A percentile compares a stretch with the other conserved stretches of the same genome.
Evolutionary conservation across 2,329 filamentous ascomycete genomes (phyloP).

Genomic region (Aspergillus nomiae): DNA sequence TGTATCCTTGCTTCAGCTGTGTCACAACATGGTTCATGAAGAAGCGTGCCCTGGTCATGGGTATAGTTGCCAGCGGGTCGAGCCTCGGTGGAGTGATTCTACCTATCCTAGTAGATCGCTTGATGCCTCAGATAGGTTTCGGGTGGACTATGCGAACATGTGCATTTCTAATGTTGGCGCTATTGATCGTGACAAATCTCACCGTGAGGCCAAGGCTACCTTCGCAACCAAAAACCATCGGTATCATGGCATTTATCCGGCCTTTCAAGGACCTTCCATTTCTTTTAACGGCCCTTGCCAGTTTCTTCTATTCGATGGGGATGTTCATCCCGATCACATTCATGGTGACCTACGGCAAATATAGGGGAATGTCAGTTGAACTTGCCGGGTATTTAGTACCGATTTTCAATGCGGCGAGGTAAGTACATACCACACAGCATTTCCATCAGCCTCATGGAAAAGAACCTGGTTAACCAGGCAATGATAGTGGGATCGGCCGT

Average conservation of each 20-base stretch:
- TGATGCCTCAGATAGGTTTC: conserved; percentile 56
- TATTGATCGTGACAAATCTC: conserved; percentile 55
- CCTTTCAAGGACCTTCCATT: not conserved
- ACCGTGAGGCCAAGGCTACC: conserved; percentile 49
- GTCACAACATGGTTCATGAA: conserved; percentile 56
- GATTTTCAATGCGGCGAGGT: not conserved
- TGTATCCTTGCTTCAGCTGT: conserved; percentile 43
- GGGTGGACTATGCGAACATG: conserved; percentile 58
- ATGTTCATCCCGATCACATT: not conserved
- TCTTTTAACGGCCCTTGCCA: not conserved
- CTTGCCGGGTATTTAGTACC: not conserved
- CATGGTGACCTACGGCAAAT: not conserved
- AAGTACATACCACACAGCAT: not conserved
- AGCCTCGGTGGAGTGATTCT: conserved; percentile 60
- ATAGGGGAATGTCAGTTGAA: not conserved
- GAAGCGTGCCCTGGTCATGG: conserved; percentile 55
- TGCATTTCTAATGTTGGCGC: conserved; percentile 62
- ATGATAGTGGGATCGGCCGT: conserved; percentile 53
- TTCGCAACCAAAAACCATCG: conserved; percentile 2
- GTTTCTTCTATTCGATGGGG: not conserved
- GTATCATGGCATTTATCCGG: not conserved
- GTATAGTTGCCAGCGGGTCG: conserved; percentile 56
- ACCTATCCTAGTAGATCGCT: conserved; percentile 60
- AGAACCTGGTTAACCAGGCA: not conserved
- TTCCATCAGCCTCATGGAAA: not conserved